Evolutionary conservation across 805 yeast species (phyloP), one percentile per base, ranked within the genome.

Genomic region (Cyberlindnera galapagoensis): DNA sequence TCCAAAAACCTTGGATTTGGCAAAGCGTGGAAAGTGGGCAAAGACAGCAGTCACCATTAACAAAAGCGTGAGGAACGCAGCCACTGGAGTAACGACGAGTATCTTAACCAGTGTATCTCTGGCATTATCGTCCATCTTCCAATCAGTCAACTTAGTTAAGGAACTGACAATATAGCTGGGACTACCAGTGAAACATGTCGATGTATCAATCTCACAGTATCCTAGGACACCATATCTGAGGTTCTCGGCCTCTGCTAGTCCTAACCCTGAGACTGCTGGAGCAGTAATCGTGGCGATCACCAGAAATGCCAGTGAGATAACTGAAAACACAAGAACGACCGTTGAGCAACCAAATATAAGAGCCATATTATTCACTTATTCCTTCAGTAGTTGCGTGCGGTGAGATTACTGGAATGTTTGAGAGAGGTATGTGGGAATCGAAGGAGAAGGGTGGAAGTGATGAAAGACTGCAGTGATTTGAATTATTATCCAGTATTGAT

Each of bases 211-310:
- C 4, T 48, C 25, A 49, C 92, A 82, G 50, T 69, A 74, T 3
- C 92, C 92, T 49, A 82, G 70, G 2, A 74, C 69, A 20, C 92
- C 92, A 52, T 68, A 82, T 3, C 62, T 57, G 41, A 60, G 57
- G 25, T 55, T 51, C 14, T 57, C 57, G 21, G 74, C 65, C 21
- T 64, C 51, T 6, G 78, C 77, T 10, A 82, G 43, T 4, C 62
- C 60, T 28, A 82, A 64, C 6, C 63, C 47, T 3, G 56, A 40
- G 7, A 69, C 61, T 2, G 75, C 74, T 0, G 94, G 90, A 9
- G 74, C 66, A 1, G 85, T 67, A 17, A 82, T 62, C 13, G 76
- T 65, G 3, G 80, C 74, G 19, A 82, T 53, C 25, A 82, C 60
- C 27, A 81, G 57, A 38, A 80, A 73, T 10, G 79, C 88, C 46